Evolutionary conservation across 345 rosid species (phyloP).

Genomic region (Clausena lansium): DNA sequence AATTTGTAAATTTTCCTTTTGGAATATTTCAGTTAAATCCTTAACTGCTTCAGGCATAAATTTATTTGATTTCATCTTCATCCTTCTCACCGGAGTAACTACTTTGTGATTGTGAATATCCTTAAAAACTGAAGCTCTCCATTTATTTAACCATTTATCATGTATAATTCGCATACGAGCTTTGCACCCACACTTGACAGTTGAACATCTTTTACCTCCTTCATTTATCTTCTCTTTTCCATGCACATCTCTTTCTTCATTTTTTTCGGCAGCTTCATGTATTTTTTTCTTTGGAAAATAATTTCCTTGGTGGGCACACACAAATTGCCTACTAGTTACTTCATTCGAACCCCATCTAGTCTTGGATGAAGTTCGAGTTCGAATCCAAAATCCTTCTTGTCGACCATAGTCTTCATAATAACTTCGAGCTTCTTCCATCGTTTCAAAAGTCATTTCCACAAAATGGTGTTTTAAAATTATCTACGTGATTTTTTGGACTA

Average conservation of each 20-base stretch:
- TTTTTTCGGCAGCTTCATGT: background rate
- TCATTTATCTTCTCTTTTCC: background rate
- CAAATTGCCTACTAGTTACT: background rate
- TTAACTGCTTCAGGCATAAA: background rate
- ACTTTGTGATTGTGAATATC: background rate
- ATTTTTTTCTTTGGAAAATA: background rate
- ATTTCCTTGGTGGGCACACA: background rate
- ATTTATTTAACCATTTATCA: background rate
- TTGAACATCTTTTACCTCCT: background rate
- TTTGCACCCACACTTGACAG: background rate
- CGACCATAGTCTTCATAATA: background rate
- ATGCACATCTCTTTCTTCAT: too few relatives aligned
- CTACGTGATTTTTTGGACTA: too few relatives aligned
- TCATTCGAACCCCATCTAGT: background rate
- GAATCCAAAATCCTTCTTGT: background rate
- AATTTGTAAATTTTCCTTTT: too few relatives aligned
- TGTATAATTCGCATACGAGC: background rate
- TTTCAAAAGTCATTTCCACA: background rate
- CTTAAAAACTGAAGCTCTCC: background rate
- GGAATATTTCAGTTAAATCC: background rate
- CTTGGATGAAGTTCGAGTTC: background rate
- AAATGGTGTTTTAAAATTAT: background rate
- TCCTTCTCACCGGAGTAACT: background rate
- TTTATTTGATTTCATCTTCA: too few relatives aligned
- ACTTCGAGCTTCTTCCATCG: background rate